These are phyloP conservation scores for Euclidium syriacum DNA, from an alignment of 345 rosid genomes.

Conservation along the genomic window DNA sequence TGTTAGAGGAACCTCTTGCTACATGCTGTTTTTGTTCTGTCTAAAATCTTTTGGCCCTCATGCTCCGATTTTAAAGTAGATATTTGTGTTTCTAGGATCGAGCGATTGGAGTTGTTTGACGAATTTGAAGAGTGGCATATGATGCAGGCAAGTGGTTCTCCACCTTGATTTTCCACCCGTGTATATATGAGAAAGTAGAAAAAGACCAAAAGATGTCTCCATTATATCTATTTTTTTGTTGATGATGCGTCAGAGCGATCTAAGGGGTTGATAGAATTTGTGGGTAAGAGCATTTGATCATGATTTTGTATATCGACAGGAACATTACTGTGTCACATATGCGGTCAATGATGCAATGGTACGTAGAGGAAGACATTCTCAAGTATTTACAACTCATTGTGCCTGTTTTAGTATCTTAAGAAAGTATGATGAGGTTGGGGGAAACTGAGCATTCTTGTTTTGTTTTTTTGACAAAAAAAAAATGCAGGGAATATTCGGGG, in stretches of 20 bases:
- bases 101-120: constrained; percentile 84
- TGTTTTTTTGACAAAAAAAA: neutral
- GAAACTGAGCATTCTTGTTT: neutral
- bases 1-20: neutral
- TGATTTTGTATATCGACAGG: constrained; percentile 16
- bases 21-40: neutral
- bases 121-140: constrained; percentile 98
- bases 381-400: neutral
- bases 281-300: neutral
- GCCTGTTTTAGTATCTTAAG: neutral
- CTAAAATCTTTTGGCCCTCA: constrained; percentile 8
- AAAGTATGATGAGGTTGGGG: neutral
- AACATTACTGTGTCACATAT: constrained; percentile 65
- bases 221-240: neutral
- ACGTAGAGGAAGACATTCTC: constrained; percentile 31
- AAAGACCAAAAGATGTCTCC: constrained; percentile 1
- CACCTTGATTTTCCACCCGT: neutral
- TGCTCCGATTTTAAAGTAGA: constrained; percentile 17
- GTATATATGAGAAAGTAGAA: neutral
- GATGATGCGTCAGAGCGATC: neutral
- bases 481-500: constrained; percentile 57
- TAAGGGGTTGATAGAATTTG: constrained; percentile 8
- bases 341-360: constrained; percentile 89
- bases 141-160: constrained; percentile 85
- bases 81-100: constrained; percentile 54